These are phyloP conservation scores for Solanum verrucosum DNA, from an alignment of 257 asterid species.

Conservation along the genomic window DNA sequence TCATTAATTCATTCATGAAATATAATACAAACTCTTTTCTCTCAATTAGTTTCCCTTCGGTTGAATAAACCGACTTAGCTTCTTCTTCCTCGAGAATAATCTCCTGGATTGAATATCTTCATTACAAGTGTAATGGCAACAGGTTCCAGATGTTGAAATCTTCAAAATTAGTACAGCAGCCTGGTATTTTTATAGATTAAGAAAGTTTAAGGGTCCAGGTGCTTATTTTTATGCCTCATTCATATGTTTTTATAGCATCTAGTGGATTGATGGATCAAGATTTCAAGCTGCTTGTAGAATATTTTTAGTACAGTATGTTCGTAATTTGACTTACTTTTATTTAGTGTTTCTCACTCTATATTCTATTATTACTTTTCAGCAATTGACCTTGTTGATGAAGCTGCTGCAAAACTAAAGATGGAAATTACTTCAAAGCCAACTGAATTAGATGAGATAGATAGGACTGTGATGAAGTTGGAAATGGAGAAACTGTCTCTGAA, in stretches of 20 bases:
- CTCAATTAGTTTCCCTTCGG: neutral
- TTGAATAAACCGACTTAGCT: neutral
- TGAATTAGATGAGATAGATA: slow-evolving; percentile 72
- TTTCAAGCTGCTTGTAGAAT: neutral
- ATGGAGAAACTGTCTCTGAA: slow-evolving; percentile 88
- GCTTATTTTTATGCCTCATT: neutral
- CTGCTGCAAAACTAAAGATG: slow-evolving; percentile 95
- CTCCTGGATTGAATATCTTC: neutral
- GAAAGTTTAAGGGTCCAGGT: neutral
- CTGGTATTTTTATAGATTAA: neutral
- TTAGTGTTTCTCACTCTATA: neutral
- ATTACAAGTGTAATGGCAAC: neutral
- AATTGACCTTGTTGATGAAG: slow-evolving; percentile 95
- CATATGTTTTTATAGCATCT: neutral
- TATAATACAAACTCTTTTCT: neutral
- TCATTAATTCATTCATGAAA: neutral
- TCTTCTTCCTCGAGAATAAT: neutral
- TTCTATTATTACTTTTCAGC: slow-evolving; percentile 36
- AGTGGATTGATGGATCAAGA: neutral
- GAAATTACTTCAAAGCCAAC: slow-evolving; percentile 94
- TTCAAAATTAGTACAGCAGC: neutral
- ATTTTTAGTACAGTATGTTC: neutral
- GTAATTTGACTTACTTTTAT: neutral
- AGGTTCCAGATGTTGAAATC: neutral
- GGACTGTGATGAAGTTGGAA: slow-evolving; percentile 79